A percentile compares a stretch with the other conserved stretches of the same genome.
Conservation (phyloP, 2,329 filamentous ascomycete genomes). For the Rosellinia necatrix region DNA sequence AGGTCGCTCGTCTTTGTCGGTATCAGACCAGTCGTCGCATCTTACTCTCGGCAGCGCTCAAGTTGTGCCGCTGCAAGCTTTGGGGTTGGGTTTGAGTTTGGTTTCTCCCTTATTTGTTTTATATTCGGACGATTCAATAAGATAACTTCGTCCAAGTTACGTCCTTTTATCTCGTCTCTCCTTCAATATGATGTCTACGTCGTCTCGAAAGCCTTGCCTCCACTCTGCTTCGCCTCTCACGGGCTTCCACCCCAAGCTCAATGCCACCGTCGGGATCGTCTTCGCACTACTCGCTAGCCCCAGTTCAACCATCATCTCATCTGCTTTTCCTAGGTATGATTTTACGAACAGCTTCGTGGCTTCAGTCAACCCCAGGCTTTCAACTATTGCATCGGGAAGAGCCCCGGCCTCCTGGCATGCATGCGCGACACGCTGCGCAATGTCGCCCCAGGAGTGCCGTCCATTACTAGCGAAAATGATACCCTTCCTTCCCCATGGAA, state of each 20-base stretch:
- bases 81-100: no score
- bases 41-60: no score
- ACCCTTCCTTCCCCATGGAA: conserved; percentile 45
- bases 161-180: conserved; percentile 9
- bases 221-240: conserved; percentile 36
- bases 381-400: conserved; percentile 38
- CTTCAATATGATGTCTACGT: conserved; percentile 24
- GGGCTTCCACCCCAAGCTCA: conserved; percentile 42
- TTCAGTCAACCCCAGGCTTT: conserved; percentile 38
- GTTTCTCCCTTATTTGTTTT: no score
- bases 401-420: conserved; percentile 39
- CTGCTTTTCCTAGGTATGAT: conserved; percentile 26
- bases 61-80: no score
- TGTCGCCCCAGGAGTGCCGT: conserved; percentile 45
- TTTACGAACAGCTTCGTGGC: conserved; percentile 23
- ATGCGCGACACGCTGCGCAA: conserved; percentile 44
- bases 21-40: no score
- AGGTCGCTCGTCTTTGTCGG: no score
- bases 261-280: conserved; percentile 35
- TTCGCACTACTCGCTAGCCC: conserved; percentile 40
- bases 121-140: no score
- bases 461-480: conserved; percentile 51
- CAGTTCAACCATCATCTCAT: conserved; percentile 39
- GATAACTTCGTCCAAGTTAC: background rate
- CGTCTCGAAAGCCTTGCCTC: conserved; percentile 25